A percentile compares a stretch with the other conserved stretches of the same genome.
Evolutionary conservation across 2,329 filamentous ascomycete genomes (phyloP).

Genomic region (Aspergillus oerlinghausenensis): DNA sequence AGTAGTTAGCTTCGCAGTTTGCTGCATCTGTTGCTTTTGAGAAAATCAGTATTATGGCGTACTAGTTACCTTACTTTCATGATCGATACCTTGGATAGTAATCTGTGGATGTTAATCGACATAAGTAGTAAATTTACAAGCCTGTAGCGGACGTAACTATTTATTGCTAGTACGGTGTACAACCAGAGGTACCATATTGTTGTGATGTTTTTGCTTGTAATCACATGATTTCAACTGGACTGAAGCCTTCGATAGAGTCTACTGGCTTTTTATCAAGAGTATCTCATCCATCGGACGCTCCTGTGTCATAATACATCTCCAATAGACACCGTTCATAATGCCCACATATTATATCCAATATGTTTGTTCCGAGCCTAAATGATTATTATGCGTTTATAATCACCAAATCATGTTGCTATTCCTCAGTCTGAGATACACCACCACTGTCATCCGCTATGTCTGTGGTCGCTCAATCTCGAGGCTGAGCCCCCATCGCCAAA

Average conservation of each 20-base stretch:
- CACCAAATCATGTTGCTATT: background rate
- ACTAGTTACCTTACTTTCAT: background rate
- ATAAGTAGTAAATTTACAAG: too few species aligned
- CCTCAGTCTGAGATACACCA: background rate
- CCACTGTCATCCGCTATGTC: background rate
- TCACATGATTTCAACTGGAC: slow-evolving; percentile 3
- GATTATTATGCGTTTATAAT: slow-evolving; percentile 5
- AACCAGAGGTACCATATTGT: background rate
- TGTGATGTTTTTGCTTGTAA: background rate
- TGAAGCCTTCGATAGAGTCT: background rate
- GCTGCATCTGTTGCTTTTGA: background rate
- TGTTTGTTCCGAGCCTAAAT: slow-evolving; percentile 13
- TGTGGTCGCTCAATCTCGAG: background rate
- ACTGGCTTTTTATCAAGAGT: background rate
- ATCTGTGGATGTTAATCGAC: too few species aligned
- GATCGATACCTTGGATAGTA: too few species aligned
- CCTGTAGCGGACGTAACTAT: too few species aligned
- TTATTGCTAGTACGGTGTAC: too few species aligned
- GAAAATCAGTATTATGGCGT: too few species aligned
- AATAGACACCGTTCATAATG: slow-evolving; percentile 13
- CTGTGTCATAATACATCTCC: background rate
- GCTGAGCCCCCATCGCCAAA: slow-evolving; percentile 1
- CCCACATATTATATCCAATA: slow-evolving; percentile 9
- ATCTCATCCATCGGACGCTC: background rate
- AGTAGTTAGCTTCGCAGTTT: background rate